Conservation (phyloP, 73 alveolate genomes). For the Tetrahymena elliotti region DNA sequence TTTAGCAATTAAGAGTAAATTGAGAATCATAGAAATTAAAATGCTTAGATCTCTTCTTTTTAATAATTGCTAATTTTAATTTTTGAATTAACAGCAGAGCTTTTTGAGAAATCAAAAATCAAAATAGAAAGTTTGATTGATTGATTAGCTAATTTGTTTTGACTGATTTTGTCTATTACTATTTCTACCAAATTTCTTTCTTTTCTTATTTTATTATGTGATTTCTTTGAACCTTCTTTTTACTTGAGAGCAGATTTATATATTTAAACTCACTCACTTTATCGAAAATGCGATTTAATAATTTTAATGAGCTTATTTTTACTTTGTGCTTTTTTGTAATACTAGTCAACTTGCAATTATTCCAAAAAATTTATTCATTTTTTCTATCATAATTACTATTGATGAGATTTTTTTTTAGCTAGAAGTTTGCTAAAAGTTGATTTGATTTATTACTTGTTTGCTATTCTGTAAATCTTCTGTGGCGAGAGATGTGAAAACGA, state of each 20-base stretch:
- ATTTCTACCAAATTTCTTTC: not conserved
- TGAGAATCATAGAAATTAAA: not conserved
- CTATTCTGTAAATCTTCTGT: constrained; percentile 54
- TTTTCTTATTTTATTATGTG: too few species aligned
- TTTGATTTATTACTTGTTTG: constrained; percentile 54
- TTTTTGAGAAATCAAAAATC: not conserved
- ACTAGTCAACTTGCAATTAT: not conserved
- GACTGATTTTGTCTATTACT: not conserved
- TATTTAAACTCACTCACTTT: too few species aligned
- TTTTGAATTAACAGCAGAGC: not conserved
- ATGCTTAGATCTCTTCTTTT: not conserved
- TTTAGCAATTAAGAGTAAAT: not conserved
- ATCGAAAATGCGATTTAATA: too few species aligned
- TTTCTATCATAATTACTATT: too few species aligned
- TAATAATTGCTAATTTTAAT: not conserved
- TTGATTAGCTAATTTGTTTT: not conserved
- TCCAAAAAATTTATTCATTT: not conserved
- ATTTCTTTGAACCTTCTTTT: too few species aligned
- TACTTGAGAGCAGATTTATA: not conserved
- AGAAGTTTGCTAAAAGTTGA: not conserved
- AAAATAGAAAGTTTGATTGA: not conserved
- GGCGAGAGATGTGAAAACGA: constrained; percentile 52
- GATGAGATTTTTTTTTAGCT: not conserved
- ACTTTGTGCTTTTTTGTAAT: not conserved
- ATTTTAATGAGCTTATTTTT: too few species aligned